Evolutionary conservation across 768 basidiomycete genomes (phyloP).

Genomic region (Suillus paluster): DNA sequence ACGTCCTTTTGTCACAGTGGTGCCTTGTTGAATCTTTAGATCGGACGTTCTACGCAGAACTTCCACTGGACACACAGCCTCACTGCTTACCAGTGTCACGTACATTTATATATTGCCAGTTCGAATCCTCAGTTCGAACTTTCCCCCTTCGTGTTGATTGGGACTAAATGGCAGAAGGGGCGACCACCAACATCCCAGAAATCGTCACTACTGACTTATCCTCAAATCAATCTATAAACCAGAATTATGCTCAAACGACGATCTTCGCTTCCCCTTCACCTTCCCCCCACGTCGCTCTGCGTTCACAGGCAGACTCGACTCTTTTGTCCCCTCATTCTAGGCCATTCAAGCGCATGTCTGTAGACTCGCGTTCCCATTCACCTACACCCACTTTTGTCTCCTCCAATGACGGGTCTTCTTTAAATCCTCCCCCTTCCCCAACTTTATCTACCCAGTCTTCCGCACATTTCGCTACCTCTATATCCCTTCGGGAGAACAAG

Average conservation of each 20-base stretch:
- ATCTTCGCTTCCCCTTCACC: neutral
- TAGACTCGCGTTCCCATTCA: conserved; percentile 37
- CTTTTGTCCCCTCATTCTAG: conserved; percentile 27
- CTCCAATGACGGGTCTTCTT: conserved; percentile 47
- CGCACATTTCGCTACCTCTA: conserved; percentile 58
- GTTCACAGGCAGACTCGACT: conserved; percentile 10
- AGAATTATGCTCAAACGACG: too few species aligned
- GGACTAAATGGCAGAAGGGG: conserved; percentile 21
- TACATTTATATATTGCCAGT: neutral
- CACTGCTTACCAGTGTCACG: neutral
- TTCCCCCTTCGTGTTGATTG: neutral
- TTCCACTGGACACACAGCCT: conserved; percentile 17
- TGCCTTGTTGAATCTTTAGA: conserved; percentile 3
- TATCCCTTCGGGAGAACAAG: conserved; percentile 68
- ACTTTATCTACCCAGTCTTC: conserved; percentile 72
- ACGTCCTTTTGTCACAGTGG: too few species aligned
- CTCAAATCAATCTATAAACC: conserved; percentile 30
- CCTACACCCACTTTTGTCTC: conserved; percentile 37
- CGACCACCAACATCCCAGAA: conserved; percentile 30
- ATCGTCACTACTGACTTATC: conserved; percentile 42
- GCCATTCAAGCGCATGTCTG: conserved; percentile 24
- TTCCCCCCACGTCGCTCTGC: neutral
- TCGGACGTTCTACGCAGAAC: conserved; percentile 26
- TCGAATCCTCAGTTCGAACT: neutral
- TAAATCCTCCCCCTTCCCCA: conserved; percentile 67